Evolutionary conservation across 495 filamentous ascomycete species (phyloP).

Genomic region (Acidiella bohemica): DNA sequence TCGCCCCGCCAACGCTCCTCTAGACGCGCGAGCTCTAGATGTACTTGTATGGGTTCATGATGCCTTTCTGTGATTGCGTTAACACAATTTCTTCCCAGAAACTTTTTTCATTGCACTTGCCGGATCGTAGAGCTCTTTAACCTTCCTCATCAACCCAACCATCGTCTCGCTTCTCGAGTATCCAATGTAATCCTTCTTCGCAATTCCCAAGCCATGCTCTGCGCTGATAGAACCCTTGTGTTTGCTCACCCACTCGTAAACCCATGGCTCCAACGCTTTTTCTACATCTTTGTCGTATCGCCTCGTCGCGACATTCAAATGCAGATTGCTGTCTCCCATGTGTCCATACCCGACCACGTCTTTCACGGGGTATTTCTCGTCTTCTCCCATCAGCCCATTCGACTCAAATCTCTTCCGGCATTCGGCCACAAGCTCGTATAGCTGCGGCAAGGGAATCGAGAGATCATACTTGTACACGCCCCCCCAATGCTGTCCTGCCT

Average conservation of each 20-base stretch:
- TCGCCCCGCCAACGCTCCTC: no score
- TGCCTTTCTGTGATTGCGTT: conserved; percentile 51
- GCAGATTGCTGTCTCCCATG: conserved; percentile 92
- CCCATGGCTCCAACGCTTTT: conserved; percentile 78
- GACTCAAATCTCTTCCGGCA: conserved; percentile 53
- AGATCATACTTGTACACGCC: conserved; percentile 98
- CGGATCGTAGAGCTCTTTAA: conserved; percentile 85
- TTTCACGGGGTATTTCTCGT: conserved; percentile 61
- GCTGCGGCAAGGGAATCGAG: conserved; percentile 75
- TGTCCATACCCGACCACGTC: conserved; percentile 93
- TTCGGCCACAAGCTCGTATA: conserved; percentile 83
- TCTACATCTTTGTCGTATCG: conserved; percentile 81
- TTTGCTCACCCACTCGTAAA: conserved; percentile 90
- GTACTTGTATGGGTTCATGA: conserved; percentile 93
- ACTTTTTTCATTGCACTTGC: conserved; percentile 11
- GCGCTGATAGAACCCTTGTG: conserved; percentile 85
- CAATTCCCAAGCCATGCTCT: conserved; percentile 85
- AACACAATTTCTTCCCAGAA: neutral
- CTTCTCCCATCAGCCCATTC: conserved; percentile 64
- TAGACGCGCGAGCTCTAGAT: no score
- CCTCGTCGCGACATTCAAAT: conserved; percentile 74
- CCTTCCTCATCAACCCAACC: conserved; percentile 79
- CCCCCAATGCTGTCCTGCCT: conserved; percentile 76
- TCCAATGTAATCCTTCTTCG: conserved; percentile 87
- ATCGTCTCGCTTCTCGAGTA: conserved; percentile 82